A percentile compares a stretch with the other conserved stretches of the same genome.
Evolutionary conservation across 1,284 basidiomycete species (phyloP).

Genomic region (Dichomitus squalens): DNA sequence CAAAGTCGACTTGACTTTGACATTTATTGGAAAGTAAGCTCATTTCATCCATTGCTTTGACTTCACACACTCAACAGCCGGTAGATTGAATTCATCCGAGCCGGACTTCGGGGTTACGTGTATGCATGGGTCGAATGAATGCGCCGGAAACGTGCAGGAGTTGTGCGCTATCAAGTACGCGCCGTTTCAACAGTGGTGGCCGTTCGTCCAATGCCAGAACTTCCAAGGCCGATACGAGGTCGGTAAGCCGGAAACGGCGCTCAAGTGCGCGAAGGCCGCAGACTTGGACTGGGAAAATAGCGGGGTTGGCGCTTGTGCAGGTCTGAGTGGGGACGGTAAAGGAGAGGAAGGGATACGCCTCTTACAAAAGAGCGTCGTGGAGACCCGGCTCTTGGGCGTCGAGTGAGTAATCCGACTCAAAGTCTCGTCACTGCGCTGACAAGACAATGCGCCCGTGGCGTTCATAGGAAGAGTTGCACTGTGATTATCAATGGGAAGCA

Average conservation of each 20-base stretch:
- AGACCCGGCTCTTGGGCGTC: slow-evolving; percentile 54
- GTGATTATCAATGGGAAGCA: slow-evolving; percentile 70
- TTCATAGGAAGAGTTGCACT: slow-evolving; percentile 78
- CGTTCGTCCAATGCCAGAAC: slow-evolving; percentile 78
- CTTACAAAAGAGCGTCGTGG: slow-evolving; percentile 59
- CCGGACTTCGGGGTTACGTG: slow-evolving; percentile 74
- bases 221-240: slow-evolving; percentile 65
- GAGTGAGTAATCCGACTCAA: slow-evolving; percentile 42
- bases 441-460: not conserved
- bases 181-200: slow-evolving; percentile 63
- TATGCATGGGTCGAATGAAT: slow-evolving; percentile 79
- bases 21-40: slow-evolving; percentile 78
- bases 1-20: slow-evolving; percentile 71
- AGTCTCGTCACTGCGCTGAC: slow-evolving; percentile 7
- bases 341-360: slow-evolving; percentile 62
- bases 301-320: slow-evolving; percentile 58
- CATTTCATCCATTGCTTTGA: slow-evolving; percentile 15
- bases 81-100: slow-evolving; percentile 65
- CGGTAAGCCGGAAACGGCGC: slow-evolving; percentile 65
- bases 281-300: slow-evolving; percentile 72
- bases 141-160: slow-evolving; percentile 86
- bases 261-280: slow-evolving; percentile 63
- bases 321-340: slow-evolving; percentile 57
- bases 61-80: not conserved
- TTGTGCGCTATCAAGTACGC: slow-evolving; percentile 73